Base-by-base conservation (phyloP, 441 rosid species). In the Jatropha multifida region DNA sequence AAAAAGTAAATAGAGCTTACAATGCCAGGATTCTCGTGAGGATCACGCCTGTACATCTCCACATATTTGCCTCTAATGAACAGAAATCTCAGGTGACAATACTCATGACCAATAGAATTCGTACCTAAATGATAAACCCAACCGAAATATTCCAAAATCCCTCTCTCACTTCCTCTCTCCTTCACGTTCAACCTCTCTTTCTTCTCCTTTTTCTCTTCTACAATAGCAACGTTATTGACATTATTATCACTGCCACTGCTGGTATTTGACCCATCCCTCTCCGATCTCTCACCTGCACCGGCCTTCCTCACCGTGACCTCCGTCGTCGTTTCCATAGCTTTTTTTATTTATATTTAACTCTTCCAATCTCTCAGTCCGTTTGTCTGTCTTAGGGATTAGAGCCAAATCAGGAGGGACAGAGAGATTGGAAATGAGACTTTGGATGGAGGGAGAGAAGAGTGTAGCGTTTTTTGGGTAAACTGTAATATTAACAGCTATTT, bases 21-120 rank as follows among this genome's bases (percentile, higher is more conserved):
- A 85, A 89, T 87, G 81, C 93, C 96, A 14, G 94, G 94, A 59
- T 82, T 85, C 76, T 91, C 93, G n/a, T 89, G 96, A 74, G 99
- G 98, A 82, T 94, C 94, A 71, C 92, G 89, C 80, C 87, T 94
- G 81, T 91, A 93, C 99, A 94, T 88, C 88, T 87, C 85, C n/a
- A 94, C 96, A 61, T 83, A 86, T 86, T 89, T 91, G 78, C 98
- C 94, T 78, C 87, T 84, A 1, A 94, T 78, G 81, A 79, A 86
- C 44, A 93, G 81, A 79, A 87, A 94, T 64, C 98, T 88, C 12
- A 86, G 86, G 74, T 90, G 89, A 60, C 98, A 94, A 67, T 82
- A 93, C 81, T 91, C 90, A 51, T 81, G 96, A 0, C 98, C 98
- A 44, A 94, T 94, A 54, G 94, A 82, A 76, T 90, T 94, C 23